Percentiles rank a stretch among this genome's conserved stretches.
Evolutionary conservation across 2,329 filamentous ascomycete genomes (phyloP).

Genomic region (Penicillium sp.): DNA sequence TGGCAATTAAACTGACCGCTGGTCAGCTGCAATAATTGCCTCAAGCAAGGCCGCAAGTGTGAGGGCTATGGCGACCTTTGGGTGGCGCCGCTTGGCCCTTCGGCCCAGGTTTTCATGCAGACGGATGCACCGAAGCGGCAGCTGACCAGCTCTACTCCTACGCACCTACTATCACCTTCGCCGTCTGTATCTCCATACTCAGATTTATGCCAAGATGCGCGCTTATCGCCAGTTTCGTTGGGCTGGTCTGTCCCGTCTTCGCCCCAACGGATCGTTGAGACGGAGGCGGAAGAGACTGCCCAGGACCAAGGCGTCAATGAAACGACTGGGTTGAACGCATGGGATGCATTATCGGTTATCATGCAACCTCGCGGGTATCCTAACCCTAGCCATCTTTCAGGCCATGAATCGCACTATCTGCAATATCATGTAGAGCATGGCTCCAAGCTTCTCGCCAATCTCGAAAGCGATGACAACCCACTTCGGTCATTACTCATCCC

Average conservation of each 20-base stretch:
- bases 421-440: constrained; percentile 39
- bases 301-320: neutral
- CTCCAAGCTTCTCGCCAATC: constrained; percentile 36
- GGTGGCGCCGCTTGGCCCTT: constrained; percentile 35
- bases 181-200: constrained; percentile 10
- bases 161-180: constrained; percentile 10
- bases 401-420: constrained; percentile 35
- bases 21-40: constrained; percentile 29
- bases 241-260: constrained; percentile 8
- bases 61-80: constrained; percentile 41
- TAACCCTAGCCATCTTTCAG: constrained; percentile 25
- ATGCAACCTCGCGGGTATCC: constrained; percentile 17
- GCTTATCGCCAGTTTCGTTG: constrained; percentile 8
- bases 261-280: constrained; percentile 3
- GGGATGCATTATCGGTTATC: constrained; percentile 8
- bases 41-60: constrained; percentile 34
- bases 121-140: constrained; percentile 19
- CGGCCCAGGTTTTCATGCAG: constrained; percentile 30
- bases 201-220: constrained; percentile 9
- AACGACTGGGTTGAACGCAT: neutral
- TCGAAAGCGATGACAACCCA: constrained; percentile 38
- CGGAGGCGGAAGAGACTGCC: neutral
- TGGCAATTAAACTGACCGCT: neutral
- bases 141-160: constrained; percentile 18
- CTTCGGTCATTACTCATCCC: constrained; percentile 37